Percentiles rank a stretch among this genome's conserved stretches.
Conservation (phyloP, 1,284 basidiomycete genomes). For the Inonotus hispidus region DNA sequence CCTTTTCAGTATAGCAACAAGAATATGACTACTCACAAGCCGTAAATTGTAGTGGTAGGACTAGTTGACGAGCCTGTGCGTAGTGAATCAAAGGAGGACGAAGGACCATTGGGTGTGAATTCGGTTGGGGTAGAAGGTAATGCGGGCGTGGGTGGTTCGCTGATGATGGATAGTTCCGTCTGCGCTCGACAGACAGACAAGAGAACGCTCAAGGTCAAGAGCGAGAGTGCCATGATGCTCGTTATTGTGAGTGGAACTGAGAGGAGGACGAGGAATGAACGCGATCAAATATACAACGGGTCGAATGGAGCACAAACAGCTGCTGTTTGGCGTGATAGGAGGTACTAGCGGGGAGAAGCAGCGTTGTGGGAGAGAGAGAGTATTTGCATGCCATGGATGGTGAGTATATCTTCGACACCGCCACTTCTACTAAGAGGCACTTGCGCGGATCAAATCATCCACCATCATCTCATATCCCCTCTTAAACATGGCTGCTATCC, state of each 20-base stretch:
- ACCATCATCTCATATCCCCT: not conserved
- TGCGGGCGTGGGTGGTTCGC: too few species aligned
- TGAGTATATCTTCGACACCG: not conserved
- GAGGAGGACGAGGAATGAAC: not conserved
- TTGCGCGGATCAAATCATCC: not conserved
- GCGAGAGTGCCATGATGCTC: not conserved
- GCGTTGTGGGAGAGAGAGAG: not conserved
- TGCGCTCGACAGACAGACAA: not conserved
- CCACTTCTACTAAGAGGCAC: too few species aligned
- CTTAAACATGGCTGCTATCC: constrained; percentile 58
- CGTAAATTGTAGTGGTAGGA: not conserved
- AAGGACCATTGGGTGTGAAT: constrained; percentile 8
- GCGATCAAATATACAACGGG: not conserved
- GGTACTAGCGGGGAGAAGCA: not conserved
- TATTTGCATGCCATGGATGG: not conserved
- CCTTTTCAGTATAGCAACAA: not conserved
- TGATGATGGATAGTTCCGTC: not conserved
- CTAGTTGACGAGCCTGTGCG: not conserved
- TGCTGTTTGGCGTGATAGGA: not conserved
- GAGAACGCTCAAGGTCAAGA: not conserved
- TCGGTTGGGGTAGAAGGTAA: not conserved
- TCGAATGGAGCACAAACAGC: not conserved
- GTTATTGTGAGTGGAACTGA: not conserved
- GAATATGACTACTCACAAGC: not conserved
- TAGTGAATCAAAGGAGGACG: constrained; percentile 13